Evolutionary conservation across 768 basidiomycete species (phyloP).

Genomic region (Collybia nuda): DNA sequence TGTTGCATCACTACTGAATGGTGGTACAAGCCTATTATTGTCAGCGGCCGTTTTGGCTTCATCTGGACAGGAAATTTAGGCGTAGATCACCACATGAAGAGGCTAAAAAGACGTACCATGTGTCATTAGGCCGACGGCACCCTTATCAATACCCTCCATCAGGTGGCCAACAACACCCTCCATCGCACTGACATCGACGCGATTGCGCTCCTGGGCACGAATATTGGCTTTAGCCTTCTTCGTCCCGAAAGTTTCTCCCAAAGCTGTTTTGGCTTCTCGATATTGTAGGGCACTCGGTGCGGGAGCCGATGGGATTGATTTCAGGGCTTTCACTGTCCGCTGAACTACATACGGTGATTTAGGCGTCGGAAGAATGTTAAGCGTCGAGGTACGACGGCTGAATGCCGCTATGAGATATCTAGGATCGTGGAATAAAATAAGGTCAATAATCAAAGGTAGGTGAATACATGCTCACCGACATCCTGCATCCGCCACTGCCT

Average conservation of each 20-base stretch:
- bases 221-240: slow-evolving; percentile 91
- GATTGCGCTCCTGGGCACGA: slow-evolving; percentile 83
- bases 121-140: slow-evolving; percentile 67
- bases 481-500: slow-evolving; percentile 48
- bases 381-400: slow-evolving; percentile 71
- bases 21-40: slow-evolving; percentile 72
- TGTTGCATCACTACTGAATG: slow-evolving; percentile 63
- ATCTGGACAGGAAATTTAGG: slow-evolving; percentile 38
- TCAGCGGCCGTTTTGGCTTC: slow-evolving; percentile 66
- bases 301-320: slow-evolving; percentile 52
- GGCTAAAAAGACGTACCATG: slow-evolving; percentile 45
- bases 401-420: slow-evolving; percentile 87
- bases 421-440: not conserved
- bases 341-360: slow-evolving; percentile 67
- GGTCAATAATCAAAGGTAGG: not conserved
- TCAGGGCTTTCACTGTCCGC: slow-evolving; percentile 83
- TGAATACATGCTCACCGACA: slow-evolving; percentile 57
- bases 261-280: slow-evolving; percentile 64
- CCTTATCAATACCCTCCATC: slow-evolving; percentile 79
- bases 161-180: slow-evolving; percentile 78
- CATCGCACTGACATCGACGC: slow-evolving; percentile 88
- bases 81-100: not conserved
- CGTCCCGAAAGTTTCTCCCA: slow-evolving; percentile 93
- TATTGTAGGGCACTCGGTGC: slow-evolving; percentile 53
- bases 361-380: slow-evolving; percentile 67